A percentile compares a stretch with the other conserved stretches of the same genome.
Conservation (phyloP, 768 basidiomycete species). For the Russula ochroleuca region DNA sequence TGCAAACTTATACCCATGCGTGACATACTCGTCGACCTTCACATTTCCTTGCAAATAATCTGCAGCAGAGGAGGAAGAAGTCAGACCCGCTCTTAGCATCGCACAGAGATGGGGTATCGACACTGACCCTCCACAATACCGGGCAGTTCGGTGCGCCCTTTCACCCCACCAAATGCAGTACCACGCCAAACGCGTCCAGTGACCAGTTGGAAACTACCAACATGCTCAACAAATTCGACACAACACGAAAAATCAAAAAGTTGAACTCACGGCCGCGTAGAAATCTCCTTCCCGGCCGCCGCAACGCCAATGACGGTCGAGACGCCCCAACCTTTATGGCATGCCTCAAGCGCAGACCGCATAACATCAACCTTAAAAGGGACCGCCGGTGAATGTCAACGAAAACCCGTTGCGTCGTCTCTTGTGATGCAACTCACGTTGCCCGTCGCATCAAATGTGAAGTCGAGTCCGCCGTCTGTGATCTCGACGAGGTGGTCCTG, state of each 20-base stretch:
- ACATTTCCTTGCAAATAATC: constrained; percentile 80
- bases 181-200: constrained; percentile 95
- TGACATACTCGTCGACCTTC: constrained; percentile 95
- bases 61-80: constrained; percentile 32
- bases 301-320: constrained; percentile 96
- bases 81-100: background rate
- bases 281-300: constrained; percentile 83
- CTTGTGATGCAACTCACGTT: constrained; percentile 47
- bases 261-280: constrained; percentile 34
- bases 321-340: constrained; percentile 99
- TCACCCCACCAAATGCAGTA: constrained; percentile 94
- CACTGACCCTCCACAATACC: constrained; percentile 80
- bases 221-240: constrained; percentile 34
- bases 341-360: constrained; percentile 95
- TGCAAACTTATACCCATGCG: constrained; percentile 69
- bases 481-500: constrained; percentile 87
- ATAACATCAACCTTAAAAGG: constrained; percentile 75
- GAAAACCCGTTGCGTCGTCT: background rate
- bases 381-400: background rate
- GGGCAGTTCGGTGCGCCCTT: constrained; percentile 93
- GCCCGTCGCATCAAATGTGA: constrained; percentile 95
- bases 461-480: constrained; percentile 96
- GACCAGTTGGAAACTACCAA: constrained; percentile 51
- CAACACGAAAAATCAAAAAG: constrained; percentile 25
- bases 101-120: background rate